phyloP scores from a whole-genome alignment of 768 basidiomycete genomes.

The Dacryopinax spathularia region DNA sequence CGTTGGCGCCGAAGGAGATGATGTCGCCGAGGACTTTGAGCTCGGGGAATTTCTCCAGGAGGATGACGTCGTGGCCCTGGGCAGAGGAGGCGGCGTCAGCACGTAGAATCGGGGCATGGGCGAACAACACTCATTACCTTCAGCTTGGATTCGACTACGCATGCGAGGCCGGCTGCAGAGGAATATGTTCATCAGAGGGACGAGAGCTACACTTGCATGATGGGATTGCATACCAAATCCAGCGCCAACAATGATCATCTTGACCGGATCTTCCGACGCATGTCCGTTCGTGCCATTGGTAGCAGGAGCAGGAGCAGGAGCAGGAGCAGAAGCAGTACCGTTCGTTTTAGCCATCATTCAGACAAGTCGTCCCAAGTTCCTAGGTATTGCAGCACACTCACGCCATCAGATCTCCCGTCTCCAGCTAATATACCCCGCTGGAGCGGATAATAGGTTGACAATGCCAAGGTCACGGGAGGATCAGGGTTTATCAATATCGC shows the following conservation, averaged over 20 bases:
- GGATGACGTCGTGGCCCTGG: too few species aligned
- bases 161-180: neutral
- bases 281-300: neutral
- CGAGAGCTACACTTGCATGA: neutral
- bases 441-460: slow-evolving; percentile 1
- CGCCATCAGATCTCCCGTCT: neutral
- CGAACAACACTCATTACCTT: too few species aligned
- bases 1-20: slow-evolving; percentile 10
- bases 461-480: neutral
- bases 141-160: neutral
- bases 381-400: neutral
- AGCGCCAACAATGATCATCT: neutral
- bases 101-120: too few species aligned
- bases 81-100: too few species aligned
- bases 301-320: too few species aligned
- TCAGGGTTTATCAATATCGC: neutral
- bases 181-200: neutral
- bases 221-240: neutral
- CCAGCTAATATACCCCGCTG: neutral
- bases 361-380: neutral
- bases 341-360: neutral
- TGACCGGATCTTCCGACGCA: neutral
- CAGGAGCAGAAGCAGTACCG: too few species aligned
- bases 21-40: too few species aligned
- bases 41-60: too few species aligned